A percentile compares a stretch with the other conserved stretches of the same genome.
Evolutionary conservation across 2,329 filamentous ascomycete genomes (phyloP).

Genomic region (Aspergillus thermomutatus): DNA sequence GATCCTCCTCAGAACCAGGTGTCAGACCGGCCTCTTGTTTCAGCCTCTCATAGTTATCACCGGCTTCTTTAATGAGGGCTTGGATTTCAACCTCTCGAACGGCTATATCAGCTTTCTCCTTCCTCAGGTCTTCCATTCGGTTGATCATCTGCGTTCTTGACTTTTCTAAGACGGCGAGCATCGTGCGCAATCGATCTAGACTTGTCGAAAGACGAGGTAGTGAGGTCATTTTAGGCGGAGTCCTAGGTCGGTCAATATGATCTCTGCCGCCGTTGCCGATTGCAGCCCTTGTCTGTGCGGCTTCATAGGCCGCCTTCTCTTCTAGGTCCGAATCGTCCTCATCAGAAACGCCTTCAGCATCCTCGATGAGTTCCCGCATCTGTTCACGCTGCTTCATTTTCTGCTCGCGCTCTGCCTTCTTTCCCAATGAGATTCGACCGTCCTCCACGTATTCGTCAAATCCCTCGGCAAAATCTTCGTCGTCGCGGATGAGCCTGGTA

Average conservation of each 20-base stretch:
- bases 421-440: constrained; percentile 72
- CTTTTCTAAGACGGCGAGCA: constrained; percentile 61
- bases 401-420: constrained; percentile 72
- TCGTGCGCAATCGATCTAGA: constrained; percentile 60
- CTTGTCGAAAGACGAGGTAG: constrained; percentile 70
- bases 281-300: constrained; percentile 80
- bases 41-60: constrained; percentile 64
- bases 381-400: constrained; percentile 64
- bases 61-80: constrained; percentile 73
- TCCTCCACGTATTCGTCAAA: constrained; percentile 92
- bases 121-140: constrained; percentile 63
- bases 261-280: constrained; percentile 54
- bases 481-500: constrained; percentile 74
- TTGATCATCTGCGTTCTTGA: constrained; percentile 59
- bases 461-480: constrained; percentile 89
- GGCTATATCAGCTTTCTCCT: constrained; percentile 66
- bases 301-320: constrained; percentile 76
- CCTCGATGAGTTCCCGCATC: constrained; percentile 79
- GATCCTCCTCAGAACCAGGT: constrained; percentile 22
- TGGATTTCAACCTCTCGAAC: constrained; percentile 77
- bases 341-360: constrained; percentile 66
- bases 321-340: constrained; percentile 63
- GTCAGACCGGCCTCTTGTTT: constrained; percentile 42
- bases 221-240: constrained; percentile 71
- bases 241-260: constrained; percentile 44